phyloP scores from a whole-genome alignment of 768 basidiomycete genomes.

The Trametes maxima region DNA sequence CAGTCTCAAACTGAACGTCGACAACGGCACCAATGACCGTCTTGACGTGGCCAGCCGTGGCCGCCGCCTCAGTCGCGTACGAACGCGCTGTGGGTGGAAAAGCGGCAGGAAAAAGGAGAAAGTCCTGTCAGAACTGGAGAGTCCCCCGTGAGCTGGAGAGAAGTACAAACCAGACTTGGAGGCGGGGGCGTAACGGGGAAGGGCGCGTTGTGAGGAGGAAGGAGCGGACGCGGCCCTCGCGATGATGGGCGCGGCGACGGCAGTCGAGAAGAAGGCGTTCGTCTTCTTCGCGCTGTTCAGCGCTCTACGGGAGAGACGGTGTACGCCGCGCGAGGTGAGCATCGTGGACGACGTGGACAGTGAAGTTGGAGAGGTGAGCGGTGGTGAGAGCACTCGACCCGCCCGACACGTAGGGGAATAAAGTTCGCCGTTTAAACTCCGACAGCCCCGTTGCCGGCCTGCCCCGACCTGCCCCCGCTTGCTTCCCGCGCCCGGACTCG shows the following conservation, averaged over 20 bases:
- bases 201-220: conserved; percentile 46
- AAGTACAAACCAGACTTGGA: conserved; percentile 55
- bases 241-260: conserved; percentile 52
- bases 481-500: conserved; percentile 10
- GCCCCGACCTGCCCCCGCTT: conserved; percentile 21
- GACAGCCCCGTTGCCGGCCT: conserved; percentile 31
- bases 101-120: conserved; percentile 24
- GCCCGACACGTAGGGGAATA: conserved; percentile 32
- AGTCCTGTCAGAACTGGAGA: conserved; percentile 16
- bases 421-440: conserved; percentile 34
- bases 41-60: conserved; percentile 79
- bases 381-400: conserved; percentile 23
- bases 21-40: conserved; percentile 99
- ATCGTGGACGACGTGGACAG: conserved; percentile 50
- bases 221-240: conserved; percentile 52
- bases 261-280: conserved; percentile 80
- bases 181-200: conserved; percentile 51
- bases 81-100: conserved; percentile 59
- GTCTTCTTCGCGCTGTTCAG: conserved; percentile 74
- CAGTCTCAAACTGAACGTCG: conserved; percentile 97
- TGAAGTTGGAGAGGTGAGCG: conserved; percentile 31
- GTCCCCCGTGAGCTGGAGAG: not conserved
- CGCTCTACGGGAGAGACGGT: conserved; percentile 86
- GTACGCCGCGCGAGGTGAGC: conserved; percentile 86
- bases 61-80: conserved; percentile 90